Conservation (phyloP, 169 alveolate species). For the Plasmodium ovale region DNA sequence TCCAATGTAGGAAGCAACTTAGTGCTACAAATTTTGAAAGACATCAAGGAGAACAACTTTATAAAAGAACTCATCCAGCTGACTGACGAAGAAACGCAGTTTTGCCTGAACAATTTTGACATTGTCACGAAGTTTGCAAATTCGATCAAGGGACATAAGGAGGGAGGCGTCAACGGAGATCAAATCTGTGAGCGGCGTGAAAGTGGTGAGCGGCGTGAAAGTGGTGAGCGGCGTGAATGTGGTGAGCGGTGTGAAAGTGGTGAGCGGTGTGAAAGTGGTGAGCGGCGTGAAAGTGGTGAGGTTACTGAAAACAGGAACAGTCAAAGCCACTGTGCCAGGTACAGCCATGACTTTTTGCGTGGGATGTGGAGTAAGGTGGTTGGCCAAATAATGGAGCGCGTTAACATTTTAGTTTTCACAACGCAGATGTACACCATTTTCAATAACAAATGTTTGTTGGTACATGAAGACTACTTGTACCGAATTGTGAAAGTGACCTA, state of each 20-base stretch:
- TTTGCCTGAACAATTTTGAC: background rate
- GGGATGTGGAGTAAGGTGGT: background rate
- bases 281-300: no score
- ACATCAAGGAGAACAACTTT: slow-evolving; percentile 4
- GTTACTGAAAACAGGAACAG: no score
- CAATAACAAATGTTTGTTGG: slow-evolving; percentile 53
- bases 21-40: slow-evolving; percentile 4
- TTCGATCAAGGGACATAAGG: background rate
- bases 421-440: slow-evolving; percentile 74
- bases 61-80: slow-evolving; percentile 23
- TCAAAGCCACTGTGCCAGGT: no score
- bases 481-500: slow-evolving; percentile 15
- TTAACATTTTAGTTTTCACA: slow-evolving; percentile 62
- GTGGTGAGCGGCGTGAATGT: no score
- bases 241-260: no score
- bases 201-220: no score
- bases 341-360: background rate
- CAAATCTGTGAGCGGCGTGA: background rate
- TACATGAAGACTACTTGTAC: slow-evolving; percentile 42
- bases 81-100: slow-evolving; percentile 1
- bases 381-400: background rate
- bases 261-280: no score
- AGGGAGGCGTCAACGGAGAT: background rate
- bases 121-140: background rate
- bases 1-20: background rate